Percentiles rank a stretch among this genome's conserved stretches.
phyloP scores from a whole-genome alignment of 192 early-diverging fungal species.

The Coemansia sp. region DNA sequence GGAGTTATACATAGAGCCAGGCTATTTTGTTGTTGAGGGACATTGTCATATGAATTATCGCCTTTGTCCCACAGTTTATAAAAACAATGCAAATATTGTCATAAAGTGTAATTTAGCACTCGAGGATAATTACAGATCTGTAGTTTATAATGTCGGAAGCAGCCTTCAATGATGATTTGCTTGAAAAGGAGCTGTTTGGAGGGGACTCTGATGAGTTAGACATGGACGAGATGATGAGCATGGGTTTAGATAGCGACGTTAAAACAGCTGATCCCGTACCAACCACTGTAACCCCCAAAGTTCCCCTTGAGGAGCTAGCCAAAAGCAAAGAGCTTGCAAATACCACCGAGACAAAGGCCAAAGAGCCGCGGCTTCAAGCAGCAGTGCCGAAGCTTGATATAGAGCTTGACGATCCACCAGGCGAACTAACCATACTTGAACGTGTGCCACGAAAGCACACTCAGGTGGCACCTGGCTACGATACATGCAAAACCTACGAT shows the following conservation, averaged over 20 bases:
- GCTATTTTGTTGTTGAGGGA: too few relatives aligned
- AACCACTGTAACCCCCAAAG: conserved; percentile 8
- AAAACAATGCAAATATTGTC: too few relatives aligned
- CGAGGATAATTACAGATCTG: too few relatives aligned
- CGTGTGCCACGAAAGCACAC: conserved; percentile 13
- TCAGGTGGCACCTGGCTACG: background rate
- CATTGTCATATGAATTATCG: too few relatives aligned
- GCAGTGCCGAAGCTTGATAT: conserved; percentile 27
- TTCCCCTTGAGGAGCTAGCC: too few relatives aligned
- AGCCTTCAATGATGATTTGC: conserved; percentile 46
- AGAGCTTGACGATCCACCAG: conserved; percentile 41
- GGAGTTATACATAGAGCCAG: too few relatives aligned
- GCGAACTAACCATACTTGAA: conserved; percentile 24
- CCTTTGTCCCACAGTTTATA: too few relatives aligned
- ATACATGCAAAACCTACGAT: conserved; percentile 18
- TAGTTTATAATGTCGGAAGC: conserved; percentile 37
- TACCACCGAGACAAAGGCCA: background rate
- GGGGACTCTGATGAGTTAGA: conserved; percentile 42
- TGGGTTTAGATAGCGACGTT: conserved; percentile 14
- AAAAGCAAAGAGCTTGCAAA: background rate
- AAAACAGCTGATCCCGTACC: background rate
- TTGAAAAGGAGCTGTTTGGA: conserved; percentile 54
- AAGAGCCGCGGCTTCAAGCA: conserved; percentile 1
- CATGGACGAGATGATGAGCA: conserved; percentile 46
- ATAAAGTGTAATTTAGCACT: too few relatives aligned